Percentiles rank a stretch among this genome's conserved stretches.
These are phyloP conservation scores for Cocos nucifera DNA, from an alignment of 176 grass and related monocot species.

Conservation along the genomic window DNA sequence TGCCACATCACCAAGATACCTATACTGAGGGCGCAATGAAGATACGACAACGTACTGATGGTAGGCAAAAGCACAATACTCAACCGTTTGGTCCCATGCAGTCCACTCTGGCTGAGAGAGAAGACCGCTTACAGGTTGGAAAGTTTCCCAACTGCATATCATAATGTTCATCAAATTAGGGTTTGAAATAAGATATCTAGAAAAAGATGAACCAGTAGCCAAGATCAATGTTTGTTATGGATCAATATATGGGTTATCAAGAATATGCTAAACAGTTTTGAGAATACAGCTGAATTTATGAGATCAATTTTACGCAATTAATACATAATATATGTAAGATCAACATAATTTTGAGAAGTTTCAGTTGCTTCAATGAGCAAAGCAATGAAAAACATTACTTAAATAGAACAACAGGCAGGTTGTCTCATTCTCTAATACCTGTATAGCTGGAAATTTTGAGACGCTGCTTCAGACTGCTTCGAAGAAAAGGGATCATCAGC, in stretches of 20 bases:
- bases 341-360: too few species aligned
- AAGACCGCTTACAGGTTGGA: slow-evolving; percentile 83
- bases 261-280: too few species aligned
- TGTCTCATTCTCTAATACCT: slow-evolving; percentile 35
- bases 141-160: slow-evolving; percentile 90
- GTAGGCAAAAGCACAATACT: slow-evolving; percentile 97
- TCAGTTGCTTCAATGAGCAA: too few species aligned
- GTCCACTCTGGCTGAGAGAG: slow-evolving; percentile 92
- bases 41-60: slow-evolving; percentile 94
- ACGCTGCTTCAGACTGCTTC: slow-evolving; percentile 50
- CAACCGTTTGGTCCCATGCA: slow-evolving; percentile 94
- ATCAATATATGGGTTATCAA: too few species aligned
- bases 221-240: too few species aligned
- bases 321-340: too few species aligned
- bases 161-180: neutral
- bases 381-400: too few species aligned
- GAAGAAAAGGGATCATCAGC: slow-evolving; percentile 73
- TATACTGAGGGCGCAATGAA: slow-evolving; percentile 91
- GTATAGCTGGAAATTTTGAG: slow-evolving; percentile 99
- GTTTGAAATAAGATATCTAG: neutral
- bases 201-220: neutral
- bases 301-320: too few species aligned
- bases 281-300: too few species aligned
- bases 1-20: slow-evolving; percentile 92
- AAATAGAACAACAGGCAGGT: neutral